Evolutionary conservation across 495 filamentous ascomycete genomes (phyloP).

Genomic region (Penicillium ochrochloron): DNA sequence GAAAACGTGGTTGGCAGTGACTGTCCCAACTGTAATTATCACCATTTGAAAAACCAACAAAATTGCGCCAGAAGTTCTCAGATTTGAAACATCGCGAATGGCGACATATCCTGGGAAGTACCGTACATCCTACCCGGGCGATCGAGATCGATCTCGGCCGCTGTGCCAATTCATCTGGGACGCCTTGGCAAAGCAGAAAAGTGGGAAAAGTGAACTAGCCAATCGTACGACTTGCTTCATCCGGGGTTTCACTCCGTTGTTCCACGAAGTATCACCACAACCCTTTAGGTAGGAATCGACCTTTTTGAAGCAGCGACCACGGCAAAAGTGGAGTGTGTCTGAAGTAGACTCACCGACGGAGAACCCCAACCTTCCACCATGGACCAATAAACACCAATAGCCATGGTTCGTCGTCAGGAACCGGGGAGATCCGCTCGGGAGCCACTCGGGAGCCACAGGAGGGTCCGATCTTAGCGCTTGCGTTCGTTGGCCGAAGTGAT

Average conservation of each 20-base stretch:
- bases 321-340: constrained; percentile 10
- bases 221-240: not conserved
- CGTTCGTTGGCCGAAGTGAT: not conserved
- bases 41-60: not conserved
- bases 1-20: not conserved
- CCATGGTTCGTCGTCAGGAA: constrained; percentile 25
- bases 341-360: constrained; percentile 5
- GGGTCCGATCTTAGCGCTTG: constrained; percentile 26
- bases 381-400: constrained; percentile 3
- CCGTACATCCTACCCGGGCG: not conserved
- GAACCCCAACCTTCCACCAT: not conserved
- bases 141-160: not conserved
- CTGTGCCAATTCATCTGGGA: constrained; percentile 5
- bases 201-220: not conserved
- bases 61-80: not conserved
- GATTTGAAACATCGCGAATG: not conserved
- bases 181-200: constrained; percentile 1
- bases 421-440: constrained; percentile 29
- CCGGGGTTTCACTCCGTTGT: not conserved
- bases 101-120: not conserved
- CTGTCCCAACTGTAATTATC: not conserved
- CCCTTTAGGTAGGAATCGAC: constrained; percentile 1
- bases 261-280: not conserved
- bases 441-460: constrained; percentile 2
- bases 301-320: not conserved